A percentile compares a stretch with the other conserved stretches of the same genome.
phyloP scores from a whole-genome alignment of 768 basidiomycete genomes.

The Rhizopogon vinicolor region DNA sequence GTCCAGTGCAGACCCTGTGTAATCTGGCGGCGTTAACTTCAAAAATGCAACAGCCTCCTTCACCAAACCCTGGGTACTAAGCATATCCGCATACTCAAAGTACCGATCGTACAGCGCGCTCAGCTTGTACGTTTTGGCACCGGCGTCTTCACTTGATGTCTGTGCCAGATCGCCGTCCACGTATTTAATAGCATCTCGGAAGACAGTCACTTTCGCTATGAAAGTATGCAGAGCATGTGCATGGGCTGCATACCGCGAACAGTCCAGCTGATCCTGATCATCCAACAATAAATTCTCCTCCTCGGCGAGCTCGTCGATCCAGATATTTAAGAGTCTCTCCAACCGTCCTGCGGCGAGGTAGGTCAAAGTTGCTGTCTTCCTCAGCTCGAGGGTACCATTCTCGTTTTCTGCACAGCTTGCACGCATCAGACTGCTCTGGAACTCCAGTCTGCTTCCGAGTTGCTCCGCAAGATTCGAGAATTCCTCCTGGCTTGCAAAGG shows the following conservation, averaged over 20 bases:
- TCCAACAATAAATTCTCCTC: conserved; percentile 61
- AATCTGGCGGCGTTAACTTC: conserved; percentile 72
- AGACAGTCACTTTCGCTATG: conserved; percentile 94
- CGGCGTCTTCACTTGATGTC: conserved; percentile 30
- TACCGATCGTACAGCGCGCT: conserved; percentile 87
- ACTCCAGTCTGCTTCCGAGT: conserved; percentile 87
- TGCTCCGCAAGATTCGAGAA: conserved; percentile 88
- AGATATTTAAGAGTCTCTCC: conserved; percentile 85
- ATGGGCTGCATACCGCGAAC: conserved; percentile 72
- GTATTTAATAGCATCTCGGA: conserved; percentile 82
- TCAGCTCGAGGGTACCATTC: conserved; percentile 37
- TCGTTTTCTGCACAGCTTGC: conserved; percentile 36
- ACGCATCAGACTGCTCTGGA: conserved; percentile 62
- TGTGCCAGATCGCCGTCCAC: conserved; percentile 63
- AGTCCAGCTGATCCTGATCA: conserved; percentile 32
- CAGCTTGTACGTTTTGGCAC: conserved; percentile 71
- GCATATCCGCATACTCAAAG: conserved; percentile 91
- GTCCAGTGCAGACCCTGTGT: conserved; percentile 54
- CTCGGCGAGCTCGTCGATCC: conserved; percentile 85
- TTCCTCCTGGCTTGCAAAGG: conserved; percentile 82
- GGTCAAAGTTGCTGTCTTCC: conserved; percentile 88
- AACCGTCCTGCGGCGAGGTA: conserved; percentile 89
- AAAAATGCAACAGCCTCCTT: conserved; percentile 79
- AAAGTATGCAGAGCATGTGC: conserved; percentile 88
- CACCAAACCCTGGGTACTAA: conserved; percentile 87